Evolutionary conservation across 495 filamentous ascomycete genomes (phyloP).

Genomic region (Penicillium atrosanguineum): DNA sequence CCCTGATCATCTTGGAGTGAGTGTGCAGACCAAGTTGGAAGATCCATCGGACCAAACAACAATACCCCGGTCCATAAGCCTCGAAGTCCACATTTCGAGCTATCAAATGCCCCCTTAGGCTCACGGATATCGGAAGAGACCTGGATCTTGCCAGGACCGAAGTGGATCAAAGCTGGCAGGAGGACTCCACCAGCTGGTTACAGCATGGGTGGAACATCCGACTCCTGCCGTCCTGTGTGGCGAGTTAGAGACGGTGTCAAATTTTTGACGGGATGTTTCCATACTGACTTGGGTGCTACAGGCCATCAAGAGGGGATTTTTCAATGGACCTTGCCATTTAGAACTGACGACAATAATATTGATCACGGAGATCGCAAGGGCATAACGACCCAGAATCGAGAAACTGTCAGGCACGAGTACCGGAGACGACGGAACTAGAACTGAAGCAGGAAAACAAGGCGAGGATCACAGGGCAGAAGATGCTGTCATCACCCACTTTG

Average conservation of each 20-base stretch:
- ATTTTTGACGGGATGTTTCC: constrained; percentile 4
- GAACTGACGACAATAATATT: too few relatives aligned
- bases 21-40: not conserved
- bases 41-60: not conserved
- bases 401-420: constrained; percentile 1
- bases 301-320: not conserved
- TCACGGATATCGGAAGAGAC: constrained; percentile 20
- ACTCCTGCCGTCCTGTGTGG: constrained; percentile 18
- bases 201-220: constrained; percentile 15
- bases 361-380: not conserved
- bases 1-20: constrained; percentile 25
- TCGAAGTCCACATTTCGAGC: constrained; percentile 22
- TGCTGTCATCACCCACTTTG: constrained; percentile 15
- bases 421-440: not conserved
- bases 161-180: constrained; percentile 18
- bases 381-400: constrained; percentile 3
- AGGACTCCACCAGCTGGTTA: not conserved
- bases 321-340: too few relatives aligned
- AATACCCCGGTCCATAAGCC: constrained; percentile 24
- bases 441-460: constrained; percentile 8
- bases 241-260: constrained; percentile 19
- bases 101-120: constrained; percentile 16
- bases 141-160: constrained; percentile 17
- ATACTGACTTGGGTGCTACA: constrained; percentile 1
- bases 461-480: constrained; percentile 11